Evolutionary conservation across 2,329 filamentous ascomycete species (phyloP).

Genomic region (Colletotrichum tropicicola): DNA sequence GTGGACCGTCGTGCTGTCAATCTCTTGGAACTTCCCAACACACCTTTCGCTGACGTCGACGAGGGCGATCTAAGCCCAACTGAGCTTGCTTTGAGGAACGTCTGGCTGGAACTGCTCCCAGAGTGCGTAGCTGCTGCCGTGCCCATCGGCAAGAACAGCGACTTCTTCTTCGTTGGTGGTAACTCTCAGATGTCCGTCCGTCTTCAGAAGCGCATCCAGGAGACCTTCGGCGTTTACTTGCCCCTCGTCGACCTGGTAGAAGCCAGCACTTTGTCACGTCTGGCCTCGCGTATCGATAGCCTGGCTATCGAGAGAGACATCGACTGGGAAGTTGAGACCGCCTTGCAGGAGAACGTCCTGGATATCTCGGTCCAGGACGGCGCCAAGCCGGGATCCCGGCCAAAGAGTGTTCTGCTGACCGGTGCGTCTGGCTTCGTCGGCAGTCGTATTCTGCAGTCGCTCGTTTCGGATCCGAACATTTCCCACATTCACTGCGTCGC

Average conservation of each 20-base stretch:
- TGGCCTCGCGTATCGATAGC: conserved; percentile 41
- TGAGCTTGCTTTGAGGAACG: not conserved
- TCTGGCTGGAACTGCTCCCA: not conserved
- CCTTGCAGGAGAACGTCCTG: not conserved
- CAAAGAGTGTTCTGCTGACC: conserved; percentile 22
- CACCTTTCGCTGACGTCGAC: not conserved
- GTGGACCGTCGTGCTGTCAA: not conserved
- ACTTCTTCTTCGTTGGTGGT: conserved; percentile 48
- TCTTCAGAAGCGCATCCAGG: conserved; percentile 42
- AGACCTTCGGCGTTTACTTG: conserved; percentile 37
- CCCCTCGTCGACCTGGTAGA: conserved; percentile 43
- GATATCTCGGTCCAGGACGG: not conserved
- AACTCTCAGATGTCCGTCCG: conserved; percentile 44
- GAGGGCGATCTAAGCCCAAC: not conserved
- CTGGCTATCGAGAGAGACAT: conserved; percentile 32
- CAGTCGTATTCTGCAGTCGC: conserved; percentile 23
- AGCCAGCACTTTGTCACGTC: conserved; percentile 42
- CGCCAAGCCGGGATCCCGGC: not conserved
- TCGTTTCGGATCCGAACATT: conserved; percentile 13
- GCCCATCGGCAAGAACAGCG: not conserved
- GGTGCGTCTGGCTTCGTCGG: conserved; percentile 31
- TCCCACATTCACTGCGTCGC: conserved; percentile 30
- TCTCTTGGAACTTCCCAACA: not conserved
- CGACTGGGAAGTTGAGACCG: conserved; percentile 47
- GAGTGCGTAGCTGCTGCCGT: no score